These are phyloP conservation scores for Staphylotrichum longicolle DNA, from an alignment of 495 filamentous ascomycete species.

Conservation along the genomic window DNA sequence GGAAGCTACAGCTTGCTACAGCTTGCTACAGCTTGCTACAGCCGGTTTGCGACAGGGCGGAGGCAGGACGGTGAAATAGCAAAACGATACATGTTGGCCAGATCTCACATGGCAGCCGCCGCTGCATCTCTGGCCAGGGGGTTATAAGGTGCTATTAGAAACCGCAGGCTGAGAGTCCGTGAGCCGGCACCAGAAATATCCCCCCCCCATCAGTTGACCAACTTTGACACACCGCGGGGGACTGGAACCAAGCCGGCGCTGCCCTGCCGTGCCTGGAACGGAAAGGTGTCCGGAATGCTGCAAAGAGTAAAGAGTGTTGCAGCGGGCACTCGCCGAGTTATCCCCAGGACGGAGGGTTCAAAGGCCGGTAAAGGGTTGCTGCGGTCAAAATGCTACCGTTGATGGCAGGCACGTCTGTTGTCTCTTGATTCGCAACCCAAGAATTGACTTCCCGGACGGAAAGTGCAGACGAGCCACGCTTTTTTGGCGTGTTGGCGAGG, in stretches of 20 bases:
- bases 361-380: no score
- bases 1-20: not conserved
- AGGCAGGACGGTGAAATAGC: not conserved
- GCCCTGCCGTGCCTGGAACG: constrained; percentile 6
- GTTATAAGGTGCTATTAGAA: not conserved
- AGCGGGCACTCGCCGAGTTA: not conserved
- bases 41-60: not conserved
- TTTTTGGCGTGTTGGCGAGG: no score
- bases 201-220: not conserved
- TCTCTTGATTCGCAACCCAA: no score
- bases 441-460: no score
- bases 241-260: not conserved
- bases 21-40: not conserved
- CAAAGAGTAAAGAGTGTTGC: not conserved
- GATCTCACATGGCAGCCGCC: not conserved
- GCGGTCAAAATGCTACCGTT: no score
- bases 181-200: constrained; percentile 12
- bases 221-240: not conserved
- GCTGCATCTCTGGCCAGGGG: not conserved
- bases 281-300: constrained; percentile 3
- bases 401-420: no score
- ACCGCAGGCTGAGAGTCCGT: not conserved
- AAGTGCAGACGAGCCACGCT: not conserved
- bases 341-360: no score
- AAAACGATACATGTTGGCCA: constrained; percentile 4